A percentile compares a stretch with the other conserved stretches of the same genome.
Conservation (phyloP, 2,329 filamentous ascomycete species). For the Fusarium caatingaense region DNA sequence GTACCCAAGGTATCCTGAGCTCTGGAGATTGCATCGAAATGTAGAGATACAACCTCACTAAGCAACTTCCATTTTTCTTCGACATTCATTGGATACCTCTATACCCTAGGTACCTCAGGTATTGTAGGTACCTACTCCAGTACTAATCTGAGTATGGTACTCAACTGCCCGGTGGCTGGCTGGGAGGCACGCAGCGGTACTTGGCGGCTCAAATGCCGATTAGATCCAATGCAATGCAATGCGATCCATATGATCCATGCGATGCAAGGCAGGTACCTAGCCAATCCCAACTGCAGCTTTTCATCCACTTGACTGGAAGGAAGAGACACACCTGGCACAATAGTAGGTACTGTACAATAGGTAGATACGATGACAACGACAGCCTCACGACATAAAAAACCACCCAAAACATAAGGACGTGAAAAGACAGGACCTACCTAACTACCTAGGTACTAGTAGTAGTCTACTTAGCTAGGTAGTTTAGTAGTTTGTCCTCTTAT, state of each 20-base stretch:
- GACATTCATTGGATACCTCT: not conserved
- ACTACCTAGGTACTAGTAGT: too few relatives aligned
- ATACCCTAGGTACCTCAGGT: too few relatives aligned
- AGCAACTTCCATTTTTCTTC: not conserved
- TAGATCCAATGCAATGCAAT: conserved; percentile 18
- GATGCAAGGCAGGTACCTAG: conserved; percentile 13
- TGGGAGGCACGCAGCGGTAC: conserved; percentile 24
- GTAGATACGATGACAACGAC: not conserved
- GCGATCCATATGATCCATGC: not conserved
- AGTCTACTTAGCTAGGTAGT: not conserved
- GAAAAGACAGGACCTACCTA: not conserved
- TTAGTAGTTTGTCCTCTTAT: conserved; percentile 9
- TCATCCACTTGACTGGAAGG: conserved; percentile 6
- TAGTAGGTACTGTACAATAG: not conserved
- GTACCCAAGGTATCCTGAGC: not conserved
- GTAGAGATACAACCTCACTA: not conserved
- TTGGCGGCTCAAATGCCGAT: conserved; percentile 36
- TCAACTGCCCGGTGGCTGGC: not conserved
- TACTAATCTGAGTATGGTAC: not conserved
- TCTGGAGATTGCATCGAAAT: not conserved
- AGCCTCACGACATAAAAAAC: not conserved
- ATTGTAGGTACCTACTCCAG: too few relatives aligned
- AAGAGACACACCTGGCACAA: conserved; percentile 10
- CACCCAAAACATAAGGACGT: not conserved
- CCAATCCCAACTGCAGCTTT: conserved; percentile 33